These are phyloP conservation scores for Mycena metata DNA, from an alignment of 768 basidiomycete species.

Conservation along the genomic window DNA sequence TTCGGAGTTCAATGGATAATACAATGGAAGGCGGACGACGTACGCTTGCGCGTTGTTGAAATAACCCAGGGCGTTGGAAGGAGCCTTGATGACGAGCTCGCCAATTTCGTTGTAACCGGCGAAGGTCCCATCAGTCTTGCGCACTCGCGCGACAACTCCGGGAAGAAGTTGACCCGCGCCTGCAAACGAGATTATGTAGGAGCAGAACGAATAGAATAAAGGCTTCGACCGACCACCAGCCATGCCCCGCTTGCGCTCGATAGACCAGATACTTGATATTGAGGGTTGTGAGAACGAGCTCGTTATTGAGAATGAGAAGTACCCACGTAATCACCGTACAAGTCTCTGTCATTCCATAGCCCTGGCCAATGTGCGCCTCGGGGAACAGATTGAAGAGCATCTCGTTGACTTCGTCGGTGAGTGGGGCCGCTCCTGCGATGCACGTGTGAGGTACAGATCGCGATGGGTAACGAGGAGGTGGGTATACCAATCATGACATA, in stretches of 20 bases:
- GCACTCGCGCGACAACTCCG: conserved; percentile 65
- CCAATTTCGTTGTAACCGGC: conserved; percentile 71
- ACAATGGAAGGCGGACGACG: conserved; percentile 40
- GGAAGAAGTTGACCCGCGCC: conserved; percentile 70
- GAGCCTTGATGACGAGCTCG: conserved; percentile 68
- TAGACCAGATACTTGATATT: conserved; percentile 56
- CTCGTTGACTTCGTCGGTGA: conserved; percentile 66
- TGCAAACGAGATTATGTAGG: conserved; percentile 31
- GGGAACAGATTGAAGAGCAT: conserved; percentile 66
- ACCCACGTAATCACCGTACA: too few relatives aligned
- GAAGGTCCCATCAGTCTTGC: conserved; percentile 69
- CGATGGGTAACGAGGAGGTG: background rate
- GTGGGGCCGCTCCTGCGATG: conserved; percentile 67
- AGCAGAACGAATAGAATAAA: background rate
- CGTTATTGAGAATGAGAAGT: too few relatives aligned
- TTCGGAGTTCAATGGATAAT: background rate
- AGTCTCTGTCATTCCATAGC: conserved; percentile 56
- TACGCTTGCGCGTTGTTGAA: conserved; percentile 73
- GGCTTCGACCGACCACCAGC: conserved; percentile 58
- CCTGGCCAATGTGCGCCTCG: conserved; percentile 68
- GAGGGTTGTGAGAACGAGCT: too few relatives aligned
- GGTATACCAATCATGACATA: conserved; percentile 54
- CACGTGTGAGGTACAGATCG: background rate
- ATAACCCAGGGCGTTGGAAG: conserved; percentile 70
- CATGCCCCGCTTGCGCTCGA: conserved; percentile 61